Evolutionary conservation across 2,329 filamentous ascomycete genomes (phyloP), one percentile per base, ranked within the genome.

Genomic region (Beauveria brongniartii): DNA sequence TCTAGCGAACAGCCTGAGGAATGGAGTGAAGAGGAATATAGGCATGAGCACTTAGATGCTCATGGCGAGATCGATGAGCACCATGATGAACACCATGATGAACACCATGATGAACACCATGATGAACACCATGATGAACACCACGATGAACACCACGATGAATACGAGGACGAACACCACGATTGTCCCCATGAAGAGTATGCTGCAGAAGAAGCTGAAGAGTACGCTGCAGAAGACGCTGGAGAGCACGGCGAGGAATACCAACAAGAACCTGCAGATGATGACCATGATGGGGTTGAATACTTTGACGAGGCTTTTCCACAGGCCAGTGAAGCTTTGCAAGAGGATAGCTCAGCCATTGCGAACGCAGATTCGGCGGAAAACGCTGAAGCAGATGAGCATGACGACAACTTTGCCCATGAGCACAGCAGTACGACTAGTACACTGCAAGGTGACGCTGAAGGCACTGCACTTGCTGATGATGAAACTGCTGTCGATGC

Each of bases 401-500:
- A 62, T 18, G 53, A 65, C 43, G n/a, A 65, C 12, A 63, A 59
- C 40, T 65, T 65, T 28, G 62, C 50, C 68, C 69, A 28, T 50
- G 58, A 61, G 24, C 50, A 55, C 28, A 61, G 58, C 51, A 71
- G 69, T 60, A 71, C 70, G 22, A 73, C 71, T 18, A 67, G 70
- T 30, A 73, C 72, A 5, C 63, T 74, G 40, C 65, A 68, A 54
- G 73, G 69, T 50, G 70, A 72, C 41, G 72, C 69, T 43, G 70
- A 72, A 37, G 67, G 64, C 26, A 65, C 63, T 26, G 65, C 65
- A 44, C 59, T 67, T 22, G 61, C 65, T 9, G 63, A 65, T 40
- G 64, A 63, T 28, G 66, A 65, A 28, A 64, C 65, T 9, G 61
- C 62, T 18, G 64, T 64, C 48, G 61, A 64, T 12, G 64, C 66